Evolutionary conservation across 2,329 filamentous ascomycete species (phyloP).

Genomic region (Ceratocystis diversiconidia): DNA sequence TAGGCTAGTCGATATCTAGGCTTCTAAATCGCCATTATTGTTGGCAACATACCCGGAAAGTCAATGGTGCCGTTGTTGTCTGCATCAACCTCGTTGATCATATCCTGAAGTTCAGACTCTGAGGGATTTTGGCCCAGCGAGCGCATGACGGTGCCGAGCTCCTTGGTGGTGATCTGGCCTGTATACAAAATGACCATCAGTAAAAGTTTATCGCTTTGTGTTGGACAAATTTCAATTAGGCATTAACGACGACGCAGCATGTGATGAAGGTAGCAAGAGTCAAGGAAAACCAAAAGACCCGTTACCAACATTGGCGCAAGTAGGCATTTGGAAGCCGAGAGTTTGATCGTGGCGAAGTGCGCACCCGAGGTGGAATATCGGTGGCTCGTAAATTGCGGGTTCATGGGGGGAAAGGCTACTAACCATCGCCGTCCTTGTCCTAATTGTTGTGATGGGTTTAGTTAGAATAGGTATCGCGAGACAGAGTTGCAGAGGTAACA

Average conservation of each 20-base stretch:
- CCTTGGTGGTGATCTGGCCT: conserved; percentile 89
- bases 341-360: neutral
- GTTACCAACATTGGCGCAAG: neutral
- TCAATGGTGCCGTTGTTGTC: conserved; percentile 90
- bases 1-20: conserved; percentile 12
- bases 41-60: conserved; percentile 55
- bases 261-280: conserved; percentile 6
- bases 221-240: conserved; percentile 21
- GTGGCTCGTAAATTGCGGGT: neutral
- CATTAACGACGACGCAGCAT: conserved; percentile 10
- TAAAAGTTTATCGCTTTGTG: neutral
- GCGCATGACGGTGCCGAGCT: conserved; percentile 80
- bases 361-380: neutral
- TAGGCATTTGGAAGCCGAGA: neutral
- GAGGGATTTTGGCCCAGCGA: conserved; percentile 81
- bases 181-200: conserved; percentile 14
- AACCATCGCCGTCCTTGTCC: conserved; percentile 88
- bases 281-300: neutral
- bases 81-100: conserved; percentile 88
- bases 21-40: neutral
- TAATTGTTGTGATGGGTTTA: conserved; percentile 26
- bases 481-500: neutral
- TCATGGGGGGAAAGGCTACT: conserved; percentile 30
- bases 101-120: conserved; percentile 79
- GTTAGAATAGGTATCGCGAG: conserved; percentile 21